Conservation (phyloP, 1,139 yeast genomes). For the Kodamaea suecica region DNA sequence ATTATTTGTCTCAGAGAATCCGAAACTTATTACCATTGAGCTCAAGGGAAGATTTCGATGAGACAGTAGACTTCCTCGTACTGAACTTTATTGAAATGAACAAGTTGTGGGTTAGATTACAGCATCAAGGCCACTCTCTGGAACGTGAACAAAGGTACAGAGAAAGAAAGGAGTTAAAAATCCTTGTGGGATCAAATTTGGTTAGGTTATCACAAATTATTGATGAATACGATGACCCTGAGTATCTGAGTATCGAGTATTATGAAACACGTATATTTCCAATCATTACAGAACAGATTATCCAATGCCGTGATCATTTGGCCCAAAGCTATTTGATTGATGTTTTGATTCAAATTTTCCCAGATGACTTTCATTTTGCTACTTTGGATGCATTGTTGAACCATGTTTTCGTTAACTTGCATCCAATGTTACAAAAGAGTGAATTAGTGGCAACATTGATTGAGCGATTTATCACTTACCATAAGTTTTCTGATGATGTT, state of each 20-base stretch:
- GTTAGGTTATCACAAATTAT: conserved; percentile 87
- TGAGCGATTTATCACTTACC: conserved; percentile 65
- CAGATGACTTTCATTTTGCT: conserved; percentile 82
- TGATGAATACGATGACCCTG: conserved; percentile 48
- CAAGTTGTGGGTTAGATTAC: conserved; percentile 93
- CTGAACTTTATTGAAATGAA: conserved; percentile 96
- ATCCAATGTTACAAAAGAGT: conserved; percentile 66
- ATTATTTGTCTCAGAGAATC: conserved; percentile 82
- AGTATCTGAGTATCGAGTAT: conserved; percentile 36
- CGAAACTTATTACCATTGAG: conserved; percentile 62
- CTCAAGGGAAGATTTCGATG: conserved; percentile 49
- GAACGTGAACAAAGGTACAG: conserved; percentile 71
- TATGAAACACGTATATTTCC: conserved; percentile 73
- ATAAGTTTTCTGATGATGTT: background rate
- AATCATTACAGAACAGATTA: conserved; percentile 79
- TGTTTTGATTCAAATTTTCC: conserved; percentile 89
- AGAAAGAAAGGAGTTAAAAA: conserved; percentile 87
- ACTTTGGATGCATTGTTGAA: conserved; percentile 68
- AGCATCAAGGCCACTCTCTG: conserved; percentile 91
- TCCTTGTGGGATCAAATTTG: conserved; percentile 87
- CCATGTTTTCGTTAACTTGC: conserved; percentile 59
- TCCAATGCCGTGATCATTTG: conserved; percentile 86
- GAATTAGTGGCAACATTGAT: conserved; percentile 68
- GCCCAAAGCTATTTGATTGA: conserved; percentile 92
- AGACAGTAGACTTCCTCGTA: conserved; percentile 69